These are phyloP conservation scores for Nidula niveotomentosa DNA, from an alignment of 1,284 basidiomycete species.

Conservation along the genomic window DNA sequence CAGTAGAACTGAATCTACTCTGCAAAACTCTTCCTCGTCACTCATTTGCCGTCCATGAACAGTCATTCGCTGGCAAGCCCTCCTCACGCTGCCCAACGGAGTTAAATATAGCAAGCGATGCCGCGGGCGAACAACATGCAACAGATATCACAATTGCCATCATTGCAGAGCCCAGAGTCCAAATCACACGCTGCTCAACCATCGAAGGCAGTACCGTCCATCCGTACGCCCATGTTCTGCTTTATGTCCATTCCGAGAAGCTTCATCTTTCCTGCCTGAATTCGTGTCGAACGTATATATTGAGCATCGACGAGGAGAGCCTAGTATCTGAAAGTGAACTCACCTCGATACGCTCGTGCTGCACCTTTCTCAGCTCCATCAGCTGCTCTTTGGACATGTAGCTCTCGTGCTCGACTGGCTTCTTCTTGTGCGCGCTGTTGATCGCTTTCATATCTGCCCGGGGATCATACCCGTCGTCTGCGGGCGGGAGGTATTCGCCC, in stretches of 20 bases:
- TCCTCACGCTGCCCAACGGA: too few species aligned
- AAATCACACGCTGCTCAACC: slow-evolving; percentile 20
- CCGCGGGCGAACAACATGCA: too few species aligned
- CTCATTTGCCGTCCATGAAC: too few species aligned
- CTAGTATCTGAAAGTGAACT: slow-evolving; percentile 3
- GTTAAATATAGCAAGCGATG: too few species aligned
- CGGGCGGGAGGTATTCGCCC: slow-evolving; percentile 74
- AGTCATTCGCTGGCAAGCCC: too few species aligned
- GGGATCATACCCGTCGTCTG: slow-evolving; percentile 73
- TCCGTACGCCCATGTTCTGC: slow-evolving; percentile 77
- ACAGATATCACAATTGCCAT: background rate
- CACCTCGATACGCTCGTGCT: slow-evolving; percentile 80
- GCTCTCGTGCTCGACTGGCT: slow-evolving; percentile 60
- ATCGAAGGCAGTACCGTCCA: slow-evolving; percentile 57
- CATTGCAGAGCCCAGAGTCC: too few species aligned
- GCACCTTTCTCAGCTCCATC: slow-evolving; percentile 75
- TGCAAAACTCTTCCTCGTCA: too few species aligned
- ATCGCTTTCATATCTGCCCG: slow-evolving; percentile 79
- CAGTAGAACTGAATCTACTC: too few species aligned
- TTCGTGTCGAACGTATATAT: background rate
- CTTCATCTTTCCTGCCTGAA: slow-evolving; percentile 78
- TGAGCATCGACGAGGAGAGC: background rate
- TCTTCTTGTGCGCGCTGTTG: slow-evolving; percentile 64
- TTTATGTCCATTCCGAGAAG: slow-evolving; percentile 80
- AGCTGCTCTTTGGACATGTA: slow-evolving; percentile 79